Evolutionary conservation across 352 stramenopile species (phyloP).

Genomic region (Peronospora farinosa): DNA sequence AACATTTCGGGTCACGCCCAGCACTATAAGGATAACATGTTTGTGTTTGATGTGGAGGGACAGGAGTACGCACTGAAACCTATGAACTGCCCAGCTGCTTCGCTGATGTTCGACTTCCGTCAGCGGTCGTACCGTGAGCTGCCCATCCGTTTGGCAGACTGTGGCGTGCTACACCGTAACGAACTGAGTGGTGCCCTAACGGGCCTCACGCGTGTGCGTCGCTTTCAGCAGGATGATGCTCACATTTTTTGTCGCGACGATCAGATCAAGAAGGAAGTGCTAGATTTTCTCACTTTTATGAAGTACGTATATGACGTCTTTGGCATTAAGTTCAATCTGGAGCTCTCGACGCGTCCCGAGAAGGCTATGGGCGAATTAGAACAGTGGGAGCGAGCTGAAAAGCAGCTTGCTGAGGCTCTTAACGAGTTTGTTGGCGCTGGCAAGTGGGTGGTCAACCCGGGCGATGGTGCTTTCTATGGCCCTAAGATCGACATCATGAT

Average conservation of each 20-base stretch:
- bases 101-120: slow-evolving; percentile 93
- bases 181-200: slow-evolving; percentile 93
- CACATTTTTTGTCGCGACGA: slow-evolving; percentile 98
- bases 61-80: slow-evolving; percentile 95
- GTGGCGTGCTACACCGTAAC: slow-evolving; percentile 96
- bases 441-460: slow-evolving; percentile 95
- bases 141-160: slow-evolving; percentile 95
- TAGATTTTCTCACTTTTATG: slow-evolving; percentile 94
- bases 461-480: slow-evolving; percentile 98
- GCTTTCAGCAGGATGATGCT: slow-evolving; percentile 97
- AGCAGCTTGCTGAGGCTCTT: slow-evolving; percentile 86
- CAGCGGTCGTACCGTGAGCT: slow-evolving; percentile 95
- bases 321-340: slow-evolving; percentile 96
- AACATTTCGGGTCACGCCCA: slow-evolving; percentile 92
- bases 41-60: slow-evolving; percentile 95
- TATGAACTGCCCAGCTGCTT: slow-evolving; percentile 99
- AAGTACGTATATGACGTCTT: slow-evolving; percentile 97
- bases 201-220: slow-evolving; percentile 94
- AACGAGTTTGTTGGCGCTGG: slow-evolving; percentile 92
- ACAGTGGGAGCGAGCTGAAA: slow-evolving; percentile 86
- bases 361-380: slow-evolving; percentile 93
- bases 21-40: slow-evolving; percentile 99
- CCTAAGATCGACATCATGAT: slow-evolving; percentile 99
- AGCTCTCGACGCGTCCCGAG: slow-evolving; percentile 94
- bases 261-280: slow-evolving; percentile 86